Conservation (phyloP, 495 filamentous ascomycete species). For the Geoglossum glabrum region DNA sequence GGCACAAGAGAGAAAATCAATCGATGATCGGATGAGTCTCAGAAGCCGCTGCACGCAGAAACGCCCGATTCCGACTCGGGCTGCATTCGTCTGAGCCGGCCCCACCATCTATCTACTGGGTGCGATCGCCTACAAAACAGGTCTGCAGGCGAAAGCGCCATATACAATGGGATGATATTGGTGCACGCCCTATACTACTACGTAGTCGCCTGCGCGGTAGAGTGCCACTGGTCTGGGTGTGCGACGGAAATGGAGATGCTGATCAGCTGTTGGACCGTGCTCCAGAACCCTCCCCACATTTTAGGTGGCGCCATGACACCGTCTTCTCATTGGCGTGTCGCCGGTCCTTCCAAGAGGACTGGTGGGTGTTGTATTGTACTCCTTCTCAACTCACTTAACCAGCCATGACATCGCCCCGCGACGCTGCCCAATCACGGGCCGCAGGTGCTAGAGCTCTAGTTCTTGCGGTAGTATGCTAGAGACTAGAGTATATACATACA, state of each 20-base stretch:
- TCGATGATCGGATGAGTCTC: too few relatives aligned
- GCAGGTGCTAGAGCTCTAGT: not conserved
- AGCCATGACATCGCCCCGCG: not conserved
- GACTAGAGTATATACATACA: too few relatives aligned
- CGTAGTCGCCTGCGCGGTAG: too few relatives aligned
- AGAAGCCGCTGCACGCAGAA: not conserved
- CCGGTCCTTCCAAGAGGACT: not conserved
- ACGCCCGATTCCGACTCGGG: not conserved
- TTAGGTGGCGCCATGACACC: not conserved
- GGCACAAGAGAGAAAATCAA: not conserved
- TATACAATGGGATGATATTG: not conserved
- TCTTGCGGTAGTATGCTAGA: too few relatives aligned
- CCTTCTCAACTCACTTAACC: not conserved
- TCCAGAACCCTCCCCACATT: not conserved
- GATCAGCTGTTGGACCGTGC: conserved; percentile 1
- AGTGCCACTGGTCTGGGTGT: not conserved
- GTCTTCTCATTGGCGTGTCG: not conserved
- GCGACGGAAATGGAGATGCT: not conserved
- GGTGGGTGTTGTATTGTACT: too few relatives aligned
- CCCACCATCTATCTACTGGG: too few relatives aligned
- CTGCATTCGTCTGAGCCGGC: not conserved
- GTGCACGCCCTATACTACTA: not conserved
- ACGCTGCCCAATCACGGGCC: not conserved
- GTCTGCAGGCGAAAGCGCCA: not conserved
- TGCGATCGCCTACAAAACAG: too few relatives aligned